Evolutionary conservation across 2,329 filamentous ascomycete species (phyloP), one percentile per base, ranked within the genome.

Genomic region (Penicillium thymicola): DNA sequence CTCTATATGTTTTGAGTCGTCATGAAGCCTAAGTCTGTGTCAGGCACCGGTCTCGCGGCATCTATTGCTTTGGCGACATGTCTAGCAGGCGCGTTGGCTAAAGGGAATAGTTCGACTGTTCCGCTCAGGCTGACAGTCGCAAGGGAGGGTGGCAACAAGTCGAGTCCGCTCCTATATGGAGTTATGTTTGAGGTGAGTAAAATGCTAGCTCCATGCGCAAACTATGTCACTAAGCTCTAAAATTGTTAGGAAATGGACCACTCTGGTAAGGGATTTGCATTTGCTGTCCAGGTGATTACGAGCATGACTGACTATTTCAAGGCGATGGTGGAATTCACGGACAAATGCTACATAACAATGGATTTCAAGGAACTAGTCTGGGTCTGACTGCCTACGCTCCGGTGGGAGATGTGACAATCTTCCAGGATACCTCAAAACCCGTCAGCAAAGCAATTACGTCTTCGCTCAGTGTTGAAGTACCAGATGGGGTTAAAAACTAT

Each of bases 301-400:
- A 51, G 44, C 25, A 38, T 37, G 38, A 32, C 21, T 42, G 9
- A 30, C 11, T 18, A 21, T 2, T 9, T 5, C 6, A 42, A 69
- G 71, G 71, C 4, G 70, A 72, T 42, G 70, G 71, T 8, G 71
- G 71, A 16, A 67, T 73, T 7, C 69, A 72, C 48, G 67, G 69
- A 10, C 67, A 73, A 45, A 40, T 73, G 5, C 65, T 73, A 1
- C 69, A 63, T 14, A 73, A 72, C 54, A 72, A 72, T 38, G 71
- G 70, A 13, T 73, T 73, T 41, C 71, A 73, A 55, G 69, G 70
- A 16, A 51, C 57, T 3, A 58, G 62, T 18, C 60, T 65, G 1
- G 63, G 61, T 0, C 32, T 72, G 30, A 67, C 64, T 0, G 63
- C 64, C 6, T 73, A 73, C 45, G 63, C 63, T 11, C 51, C 67